Evolutionary conservation across 192 early-diverging fungal species (phyloP).

Genomic region (Neocallimastix lanati): DNA sequence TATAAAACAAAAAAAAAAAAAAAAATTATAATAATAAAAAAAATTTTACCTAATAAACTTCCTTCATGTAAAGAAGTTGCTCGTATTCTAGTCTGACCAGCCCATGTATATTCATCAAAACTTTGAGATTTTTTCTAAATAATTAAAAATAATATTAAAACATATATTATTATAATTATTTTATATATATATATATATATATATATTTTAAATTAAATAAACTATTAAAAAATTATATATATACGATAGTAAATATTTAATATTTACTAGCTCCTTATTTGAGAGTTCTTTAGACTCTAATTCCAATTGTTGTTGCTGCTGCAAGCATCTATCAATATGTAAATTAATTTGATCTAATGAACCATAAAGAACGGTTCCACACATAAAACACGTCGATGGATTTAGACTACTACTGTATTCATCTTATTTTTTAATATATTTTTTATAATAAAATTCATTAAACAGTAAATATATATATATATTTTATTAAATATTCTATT

Average conservation of each 20-base stretch:
- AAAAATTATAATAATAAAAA: too few species aligned
- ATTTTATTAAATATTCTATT: too few species aligned
- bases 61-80: conserved; percentile 68
- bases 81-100: conserved; percentile 56
- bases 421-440: too few species aligned
- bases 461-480: too few species aligned
- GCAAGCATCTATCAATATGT: conserved; percentile 64
- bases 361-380: conserved; percentile 29
- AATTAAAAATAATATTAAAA: neutral
- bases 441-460: too few species aligned
- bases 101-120: conserved; percentile 68
- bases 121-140: conserved; percentile 3
- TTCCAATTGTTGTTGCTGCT: conserved; percentile 3
- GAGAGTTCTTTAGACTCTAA: conserved; percentile 1
- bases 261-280: too few species aligned
- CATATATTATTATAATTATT: too few species aligned
- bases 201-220: too few species aligned
- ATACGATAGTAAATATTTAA: too few species aligned
- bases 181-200: neutral
- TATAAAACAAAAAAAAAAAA: too few species aligned
- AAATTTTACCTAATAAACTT: conserved; percentile 44
- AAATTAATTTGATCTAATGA: conserved; percentile 38
- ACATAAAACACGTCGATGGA: conserved; percentile 43
- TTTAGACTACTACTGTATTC: neutral
- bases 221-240: too few species aligned